Base-by-base conservation (phyloP, 2,329 filamentous ascomycete genomes). In the Aureobasidium lini region DNA sequence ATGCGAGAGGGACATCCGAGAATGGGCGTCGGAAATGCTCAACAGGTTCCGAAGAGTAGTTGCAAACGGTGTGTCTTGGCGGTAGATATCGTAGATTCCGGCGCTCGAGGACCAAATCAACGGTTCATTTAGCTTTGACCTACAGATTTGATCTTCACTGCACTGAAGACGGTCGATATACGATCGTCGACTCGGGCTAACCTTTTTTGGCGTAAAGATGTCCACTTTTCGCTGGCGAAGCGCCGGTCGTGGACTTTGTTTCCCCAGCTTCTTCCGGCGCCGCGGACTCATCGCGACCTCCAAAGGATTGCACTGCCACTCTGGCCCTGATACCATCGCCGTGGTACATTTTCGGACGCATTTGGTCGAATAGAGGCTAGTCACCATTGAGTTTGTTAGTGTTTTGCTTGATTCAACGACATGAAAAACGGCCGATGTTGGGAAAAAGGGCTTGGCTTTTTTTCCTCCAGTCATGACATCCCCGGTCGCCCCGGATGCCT, bases 361-460 rank as follows among this genome's bases (percentile, higher is more conserved):
- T 54, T 28, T 18, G 15, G 15, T 53, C 37, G 34, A 36, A 28
- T 42, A 9, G 9, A 32, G 37, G 37, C 39, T 43, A 34, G 50
- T 18, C 48, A 40, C 16, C 48, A 31, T 52, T 46, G 46, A 15
- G 52, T 56, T 56, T 36, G 16, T 37, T 56, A 56, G 52, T 56
- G 52, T 28, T 36, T 37, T 44, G 52, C 52, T 56, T 56, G 40
- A 46, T 56, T 56, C 52, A 56, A 56, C 52, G 40, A 36, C 52
- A 56, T 36, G 40, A 16, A 10, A 40, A 56, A 44, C 52, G 39
- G 52, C n/a, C 28, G 39, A 32, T 43, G 39, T 56, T 56, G 52
- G 52, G 52, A 56, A 37, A 56, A 46, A 56, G 31, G 52, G n/a
- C 52, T 56, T 56, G 52, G 52, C 52, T 56, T 56, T 56, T 43